Evolutionary conservation across 768 basidiomycete species (phyloP), one percentile per base, ranked within the genome.

Genomic region (Rhodotorula sphaerocarpa): DNA sequence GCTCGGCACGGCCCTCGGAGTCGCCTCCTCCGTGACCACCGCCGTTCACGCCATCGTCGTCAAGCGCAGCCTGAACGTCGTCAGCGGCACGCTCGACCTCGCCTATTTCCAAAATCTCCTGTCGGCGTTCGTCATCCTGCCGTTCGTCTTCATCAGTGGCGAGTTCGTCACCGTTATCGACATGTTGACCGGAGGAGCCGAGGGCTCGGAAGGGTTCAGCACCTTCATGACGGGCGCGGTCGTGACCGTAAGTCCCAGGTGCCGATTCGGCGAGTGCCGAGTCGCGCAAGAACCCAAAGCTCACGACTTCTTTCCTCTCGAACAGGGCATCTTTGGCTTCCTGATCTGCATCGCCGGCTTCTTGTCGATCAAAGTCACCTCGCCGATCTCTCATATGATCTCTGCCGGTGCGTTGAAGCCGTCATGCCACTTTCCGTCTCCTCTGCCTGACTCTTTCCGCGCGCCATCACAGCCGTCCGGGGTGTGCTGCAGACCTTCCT

Each of bases 371-470:
- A 92, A 97, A 75, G 87, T 96, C 65, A 97, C 92, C 12, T 93
- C 90, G 2, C 92, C 92, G 20, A 90, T 96, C 74, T 92, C 92
- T 4, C 92, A 97, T 75, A 97, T 96, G 92, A 79, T 95, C 31
- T 92, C 90, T 6, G 90, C 90, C 16, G 67, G 67, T 61, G 23
- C 41, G 66, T 55, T 20, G 30, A 11, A 34, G 12, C n/a, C 48
- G 28, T 30, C 30, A 12, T 23, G 2, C 28, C 7, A 1, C 21
- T 44, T 20, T 27, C 33, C 5, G 0, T 5, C 10, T 1, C 0
- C 28, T 1, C 10, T 21, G 27, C 36, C 46, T 21, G 41, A 27
- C 10, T 4, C 21, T 30, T 9, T 34, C 25, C 11, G n/a, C 3
- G 14, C 25, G n/a, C n/a, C n/a, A n/a, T 27, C 21, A 23, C 39